Conservation (phyloP, 768 basidiomycete genomes). For the Psilocybe cubensis region DNA sequence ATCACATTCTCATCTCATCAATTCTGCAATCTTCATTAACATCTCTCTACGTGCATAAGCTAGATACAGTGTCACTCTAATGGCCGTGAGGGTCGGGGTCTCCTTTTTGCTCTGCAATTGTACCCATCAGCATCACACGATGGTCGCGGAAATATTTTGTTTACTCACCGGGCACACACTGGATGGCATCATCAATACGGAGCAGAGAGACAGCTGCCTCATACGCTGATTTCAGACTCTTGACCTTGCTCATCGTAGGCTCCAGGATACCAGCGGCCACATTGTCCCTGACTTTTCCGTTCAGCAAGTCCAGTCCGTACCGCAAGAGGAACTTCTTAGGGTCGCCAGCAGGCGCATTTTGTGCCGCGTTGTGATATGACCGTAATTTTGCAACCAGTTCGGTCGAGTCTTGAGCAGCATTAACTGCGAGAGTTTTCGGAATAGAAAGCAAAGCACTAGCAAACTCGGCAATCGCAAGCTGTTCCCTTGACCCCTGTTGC, state of each 20-base stretch:
- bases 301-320: conserved; percentile 93
- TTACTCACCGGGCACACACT: conserved; percentile 80
- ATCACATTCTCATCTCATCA: not conserved
- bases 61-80: conserved; percentile 31
- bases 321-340: conserved; percentile 89
- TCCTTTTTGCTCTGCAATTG: conserved; percentile 62
- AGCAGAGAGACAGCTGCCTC: conserved; percentile 95
- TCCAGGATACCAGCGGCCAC: conserved; percentile 92
- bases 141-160: conserved; percentile 1
- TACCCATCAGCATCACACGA: conserved; percentile 18
- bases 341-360: conserved; percentile 88
- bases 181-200: conserved; percentile 96
- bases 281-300: conserved; percentile 96
- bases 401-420: conserved; percentile 98
- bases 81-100: conserved; percentile 81
- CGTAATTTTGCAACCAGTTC: conserved; percentile 96
- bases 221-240: conserved; percentile 95
- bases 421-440: conserved; percentile 95
- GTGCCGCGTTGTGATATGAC: conserved; percentile 95
- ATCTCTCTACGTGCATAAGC: conserved; percentile 10
- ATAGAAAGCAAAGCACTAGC: conserved; percentile 91
- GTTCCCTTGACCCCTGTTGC: conserved; percentile 91
- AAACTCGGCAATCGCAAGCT: conserved; percentile 99
- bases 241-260: conserved; percentile 96
- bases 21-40: conserved; percentile 6